A percentile compares a stretch with the other conserved stretches of the same genome.
Evolutionary conservation across 1,139 yeast species (phyloP).

Genomic region (Yarrowia galli): DNA sequence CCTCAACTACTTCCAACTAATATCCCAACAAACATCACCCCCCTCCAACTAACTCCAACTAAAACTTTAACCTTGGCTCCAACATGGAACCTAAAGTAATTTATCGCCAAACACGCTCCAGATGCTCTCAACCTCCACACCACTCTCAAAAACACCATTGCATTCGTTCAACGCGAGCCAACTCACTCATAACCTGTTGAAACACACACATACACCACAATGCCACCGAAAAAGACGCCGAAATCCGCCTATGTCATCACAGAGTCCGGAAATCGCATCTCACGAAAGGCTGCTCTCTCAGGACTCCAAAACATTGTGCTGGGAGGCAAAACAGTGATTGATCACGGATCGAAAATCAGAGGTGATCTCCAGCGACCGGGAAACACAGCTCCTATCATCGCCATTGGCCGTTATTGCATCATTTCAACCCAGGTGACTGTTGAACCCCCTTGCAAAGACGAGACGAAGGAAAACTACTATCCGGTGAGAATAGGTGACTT

Average conservation of each 20-base stretch:
- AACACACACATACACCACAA: background rate
- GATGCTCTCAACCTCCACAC: background rate
- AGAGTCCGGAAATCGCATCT: slow-evolving; percentile 62
- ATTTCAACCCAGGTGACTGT: background rate
- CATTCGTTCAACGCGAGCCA: too few relatives aligned
- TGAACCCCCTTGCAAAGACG: slow-evolving; percentile 48
- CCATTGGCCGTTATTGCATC: slow-evolving; percentile 56
- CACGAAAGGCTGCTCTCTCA: slow-evolving; percentile 56
- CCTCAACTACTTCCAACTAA: background rate
- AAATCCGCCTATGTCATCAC: slow-evolving; percentile 34
- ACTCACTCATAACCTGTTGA: too few relatives aligned
- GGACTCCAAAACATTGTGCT: slow-evolving; percentile 57
- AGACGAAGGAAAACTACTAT: slow-evolving; percentile 42
- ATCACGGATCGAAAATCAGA: slow-evolving; percentile 51
- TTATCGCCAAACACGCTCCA: background rate
- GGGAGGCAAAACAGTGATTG: slow-evolving; percentile 57
- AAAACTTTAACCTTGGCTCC: background rate
- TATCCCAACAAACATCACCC: background rate
- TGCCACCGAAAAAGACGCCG: slow-evolving; percentile 6
- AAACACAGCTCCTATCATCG: slow-evolving; percentile 54
- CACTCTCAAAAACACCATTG: background rate
- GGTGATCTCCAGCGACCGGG: slow-evolving; percentile 54
- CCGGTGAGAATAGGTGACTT: slow-evolving; percentile 65
- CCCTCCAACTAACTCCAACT: background rate
- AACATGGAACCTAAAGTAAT: background rate